Percentiles rank a stretch among this genome's conserved stretches.
Evolutionary conservation across 1,139 yeast species (phyloP).

Genomic region (Candida sp.): DNA sequence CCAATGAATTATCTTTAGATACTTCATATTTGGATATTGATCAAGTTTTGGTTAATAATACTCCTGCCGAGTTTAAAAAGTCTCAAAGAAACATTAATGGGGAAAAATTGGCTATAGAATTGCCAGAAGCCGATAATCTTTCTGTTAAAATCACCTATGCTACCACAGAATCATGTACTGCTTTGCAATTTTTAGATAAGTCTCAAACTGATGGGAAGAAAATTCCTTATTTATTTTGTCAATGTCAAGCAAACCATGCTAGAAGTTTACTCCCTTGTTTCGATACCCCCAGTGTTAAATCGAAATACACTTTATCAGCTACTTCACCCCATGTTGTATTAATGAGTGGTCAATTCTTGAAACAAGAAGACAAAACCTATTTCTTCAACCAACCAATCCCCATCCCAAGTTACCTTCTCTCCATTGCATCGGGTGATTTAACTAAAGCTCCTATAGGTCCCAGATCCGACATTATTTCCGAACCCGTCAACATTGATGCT

Average conservation of each 20-base stretch:
- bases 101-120: slow-evolving; percentile 33
- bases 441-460: slow-evolving; percentile 75
- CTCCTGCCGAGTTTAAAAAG: slow-evolving; percentile 19
- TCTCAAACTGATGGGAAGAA: slow-evolving; percentile 75
- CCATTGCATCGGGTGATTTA: slow-evolving; percentile 84
- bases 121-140: slow-evolving; percentile 14
- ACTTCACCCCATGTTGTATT: slow-evolving; percentile 65
- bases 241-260: slow-evolving; percentile 90
- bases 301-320: slow-evolving; percentile 58
- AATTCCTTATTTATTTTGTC: slow-evolving; percentile 80
- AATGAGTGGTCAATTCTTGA: slow-evolving; percentile 59
- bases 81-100: not conserved
- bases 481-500: slow-evolving; percentile 63
- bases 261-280: slow-evolving; percentile 87
- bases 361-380: slow-evolving; percentile 22
- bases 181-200: slow-evolving; percentile 79
- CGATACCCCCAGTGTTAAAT: slow-evolving; percentile 85
- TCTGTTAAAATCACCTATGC: slow-evolving; percentile 47
- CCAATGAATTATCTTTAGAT: slow-evolving; percentile 46
- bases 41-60: slow-evolving; percentile 44
- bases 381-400: slow-evolving; percentile 73
- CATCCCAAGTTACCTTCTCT: slow-evolving; percentile 80
- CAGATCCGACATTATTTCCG: slow-evolving; percentile 78
- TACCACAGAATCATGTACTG: slow-evolving; percentile 78
- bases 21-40: slow-evolving; percentile 59